phyloP scores from a whole-genome alignment of 2,329 filamentous ascomycete genomes.

The Cordyceps javanica region DNA sequence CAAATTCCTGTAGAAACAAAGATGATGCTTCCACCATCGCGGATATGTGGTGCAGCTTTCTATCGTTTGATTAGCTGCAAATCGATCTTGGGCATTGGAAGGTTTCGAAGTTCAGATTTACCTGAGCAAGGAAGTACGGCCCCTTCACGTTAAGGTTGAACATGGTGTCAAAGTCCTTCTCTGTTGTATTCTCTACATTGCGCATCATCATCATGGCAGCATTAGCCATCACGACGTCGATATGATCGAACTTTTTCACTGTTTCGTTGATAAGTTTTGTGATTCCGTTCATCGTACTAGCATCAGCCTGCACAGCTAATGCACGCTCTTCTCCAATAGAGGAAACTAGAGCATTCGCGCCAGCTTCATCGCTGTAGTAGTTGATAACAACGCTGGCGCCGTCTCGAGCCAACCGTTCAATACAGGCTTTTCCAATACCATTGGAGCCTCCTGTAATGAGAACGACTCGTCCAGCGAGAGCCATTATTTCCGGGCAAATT shows the following conservation, averaged over 20 bases:
- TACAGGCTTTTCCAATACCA: constrained; percentile 54
- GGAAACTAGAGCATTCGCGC: constrained; percentile 40
- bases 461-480: constrained; percentile 33
- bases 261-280: constrained; percentile 43
- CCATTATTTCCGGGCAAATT: constrained; percentile 17
- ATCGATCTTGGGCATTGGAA: too few relatives aligned
- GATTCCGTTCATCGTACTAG: constrained; percentile 37
- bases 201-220: constrained; percentile 46
- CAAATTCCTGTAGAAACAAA: constrained; percentile 42
- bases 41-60: constrained; percentile 47
- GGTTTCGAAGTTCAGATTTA: too few relatives aligned
- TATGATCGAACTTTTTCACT: constrained; percentile 44
- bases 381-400: constrained; percentile 55
- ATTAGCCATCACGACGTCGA: constrained; percentile 54
- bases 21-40: constrained; percentile 41
- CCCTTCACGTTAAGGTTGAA: constrained; percentile 53
- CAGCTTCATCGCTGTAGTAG: constrained; percentile 40
- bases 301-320: constrained; percentile 51
- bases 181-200: constrained; percentile 42
- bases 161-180: constrained; percentile 43
- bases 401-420: constrained; percentile 47
- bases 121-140: constrained; percentile 36
- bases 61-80: constrained; percentile 20
- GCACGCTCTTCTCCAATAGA: constrained; percentile 42
- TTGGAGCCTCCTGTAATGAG: constrained; percentile 51